These are phyloP conservation scores for Saururus chinensis DNA, from an alignment of 164 flowering plant genomes.

Conservation along the genomic window DNA sequence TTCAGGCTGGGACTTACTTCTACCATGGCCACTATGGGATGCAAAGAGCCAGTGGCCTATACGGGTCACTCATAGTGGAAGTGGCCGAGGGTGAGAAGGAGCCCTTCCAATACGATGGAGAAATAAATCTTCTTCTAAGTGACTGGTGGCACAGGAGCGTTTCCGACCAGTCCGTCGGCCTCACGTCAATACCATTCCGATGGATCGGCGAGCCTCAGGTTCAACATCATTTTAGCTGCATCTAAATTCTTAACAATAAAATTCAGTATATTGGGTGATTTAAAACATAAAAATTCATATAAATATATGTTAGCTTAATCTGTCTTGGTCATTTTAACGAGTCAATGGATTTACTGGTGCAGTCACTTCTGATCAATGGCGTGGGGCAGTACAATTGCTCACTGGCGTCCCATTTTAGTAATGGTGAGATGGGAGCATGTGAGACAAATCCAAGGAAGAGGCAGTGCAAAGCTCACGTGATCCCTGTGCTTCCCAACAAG, in stretches of 20 bases:
- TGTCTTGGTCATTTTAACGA: too few relatives aligned
- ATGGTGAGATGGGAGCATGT: conserved; percentile 22
- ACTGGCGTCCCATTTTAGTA: conserved; percentile 42
- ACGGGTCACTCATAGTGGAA: conserved; percentile 74
- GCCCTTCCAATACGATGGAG: conserved; percentile 73
- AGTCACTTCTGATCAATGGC: conserved; percentile 73
- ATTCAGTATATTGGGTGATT: too few relatives aligned
- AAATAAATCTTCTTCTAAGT: conserved; percentile 53
- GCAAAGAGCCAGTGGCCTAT: conserved; percentile 53
- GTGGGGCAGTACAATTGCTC: conserved; percentile 81
- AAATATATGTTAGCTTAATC: too few relatives aligned
- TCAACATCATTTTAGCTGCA: too few relatives aligned
- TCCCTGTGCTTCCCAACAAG: conserved; percentile 57
- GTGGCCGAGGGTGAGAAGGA: conserved; percentile 55
- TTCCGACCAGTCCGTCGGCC: conserved; percentile 45
- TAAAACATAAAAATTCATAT: too few relatives aligned
- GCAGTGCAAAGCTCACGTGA: conserved; percentile 53
- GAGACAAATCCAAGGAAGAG: conserved; percentile 19
- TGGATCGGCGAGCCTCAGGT: conserved; percentile 58
- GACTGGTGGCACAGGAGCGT: conserved; percentile 79
- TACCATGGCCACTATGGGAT: conserved; percentile 93
- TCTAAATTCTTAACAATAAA: too few relatives aligned
- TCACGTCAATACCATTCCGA: conserved; percentile 58
- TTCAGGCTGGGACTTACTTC: conserved; percentile 77
- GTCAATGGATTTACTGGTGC: not conserved